Evolutionary conservation across 148 eudicot species (phyloP).

Genomic region (Camellia lanceoleosa): DNA sequence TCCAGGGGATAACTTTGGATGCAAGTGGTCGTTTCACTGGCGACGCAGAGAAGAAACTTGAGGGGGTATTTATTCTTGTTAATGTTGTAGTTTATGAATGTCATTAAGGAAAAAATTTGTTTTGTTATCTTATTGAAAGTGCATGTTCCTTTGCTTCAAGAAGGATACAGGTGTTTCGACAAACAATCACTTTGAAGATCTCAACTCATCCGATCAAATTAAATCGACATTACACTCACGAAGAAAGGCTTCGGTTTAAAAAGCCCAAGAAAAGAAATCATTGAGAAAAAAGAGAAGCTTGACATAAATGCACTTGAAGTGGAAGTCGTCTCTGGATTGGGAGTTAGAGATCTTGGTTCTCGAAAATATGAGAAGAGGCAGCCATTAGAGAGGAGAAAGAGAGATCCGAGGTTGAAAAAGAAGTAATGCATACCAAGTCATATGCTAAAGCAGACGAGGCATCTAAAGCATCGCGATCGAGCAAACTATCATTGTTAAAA

Average conservation of each 20-base stretch:
- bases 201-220: constrained; percentile 47
- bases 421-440: constrained; percentile 67
- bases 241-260: constrained; percentile 84
- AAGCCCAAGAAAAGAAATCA: constrained; percentile 98
- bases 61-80: constrained; percentile 54
- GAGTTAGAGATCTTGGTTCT: constrained; percentile 79
- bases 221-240: constrained; percentile 64
- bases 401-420: constrained; percentile 73
- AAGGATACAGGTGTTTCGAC: constrained; percentile 62
- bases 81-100: background rate
- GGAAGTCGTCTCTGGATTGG: constrained; percentile 83
- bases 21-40: constrained; percentile 76
- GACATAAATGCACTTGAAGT: constrained; percentile 94
- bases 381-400: constrained; percentile 67
- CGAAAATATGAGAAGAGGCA: constrained; percentile 61
- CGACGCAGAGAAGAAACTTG: constrained; percentile 83
- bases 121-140: constrained; percentile 5
- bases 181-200: constrained; percentile 55
- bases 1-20: constrained; percentile 84
- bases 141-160: constrained; percentile 25
- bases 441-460: constrained; percentile 48
- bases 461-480: too few species aligned
- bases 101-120: background rate
- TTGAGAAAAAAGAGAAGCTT: constrained; percentile 87
- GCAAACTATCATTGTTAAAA: constrained; percentile 18